A percentile compares a stretch with the other conserved stretches of the same genome.
Evolutionary conservation across 2,329 filamentous ascomycete species (phyloP).

Genomic region (Beauveria sp.): DNA sequence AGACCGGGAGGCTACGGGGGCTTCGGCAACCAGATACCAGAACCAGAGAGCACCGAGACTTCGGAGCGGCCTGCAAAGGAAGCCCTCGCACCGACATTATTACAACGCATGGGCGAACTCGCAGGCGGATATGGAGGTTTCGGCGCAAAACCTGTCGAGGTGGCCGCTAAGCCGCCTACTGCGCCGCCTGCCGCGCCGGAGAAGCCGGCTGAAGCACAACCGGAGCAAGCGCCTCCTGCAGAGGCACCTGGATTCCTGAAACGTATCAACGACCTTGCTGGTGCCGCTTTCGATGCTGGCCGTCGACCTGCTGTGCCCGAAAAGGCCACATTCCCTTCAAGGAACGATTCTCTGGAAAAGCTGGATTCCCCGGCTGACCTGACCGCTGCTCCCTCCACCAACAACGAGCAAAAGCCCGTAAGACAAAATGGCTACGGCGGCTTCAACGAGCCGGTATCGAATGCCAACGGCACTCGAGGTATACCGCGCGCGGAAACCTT

Average conservation of each 20-base stretch:
- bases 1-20: slow-evolving; percentile 44
- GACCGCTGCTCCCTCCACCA: slow-evolving; percentile 20
- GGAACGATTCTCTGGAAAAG: slow-evolving; percentile 17
- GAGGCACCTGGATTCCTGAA: slow-evolving; percentile 1
- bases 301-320: neutral
- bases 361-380: neutral
- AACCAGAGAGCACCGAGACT: slow-evolving; percentile 27
- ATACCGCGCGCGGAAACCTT: slow-evolving; percentile 46
- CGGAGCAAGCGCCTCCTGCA: neutral
- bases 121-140: slow-evolving; percentile 27
- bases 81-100: slow-evolving; percentile 23
- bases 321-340: slow-evolving; percentile 2
- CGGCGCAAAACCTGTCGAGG: neutral
- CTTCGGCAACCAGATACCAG: slow-evolving; percentile 31
- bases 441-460: slow-evolving; percentile 41
- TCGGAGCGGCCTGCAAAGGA: slow-evolving; percentile 29
- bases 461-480: slow-evolving; percentile 27
- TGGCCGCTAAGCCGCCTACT: neutral
- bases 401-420: neutral
- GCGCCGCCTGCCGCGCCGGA: neutral
- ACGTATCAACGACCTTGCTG: slow-evolving; percentile 13
- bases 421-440: slow-evolving; percentile 49
- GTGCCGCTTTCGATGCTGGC: slow-evolving; percentile 1
- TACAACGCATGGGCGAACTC: slow-evolving; percentile 58
- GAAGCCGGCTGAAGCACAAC: neutral